Evolutionary conservation across 2,329 filamentous ascomycete species (phyloP), one percentile per base, ranked within the genome.

Genomic region (Sporothrix curviconia): DNA sequence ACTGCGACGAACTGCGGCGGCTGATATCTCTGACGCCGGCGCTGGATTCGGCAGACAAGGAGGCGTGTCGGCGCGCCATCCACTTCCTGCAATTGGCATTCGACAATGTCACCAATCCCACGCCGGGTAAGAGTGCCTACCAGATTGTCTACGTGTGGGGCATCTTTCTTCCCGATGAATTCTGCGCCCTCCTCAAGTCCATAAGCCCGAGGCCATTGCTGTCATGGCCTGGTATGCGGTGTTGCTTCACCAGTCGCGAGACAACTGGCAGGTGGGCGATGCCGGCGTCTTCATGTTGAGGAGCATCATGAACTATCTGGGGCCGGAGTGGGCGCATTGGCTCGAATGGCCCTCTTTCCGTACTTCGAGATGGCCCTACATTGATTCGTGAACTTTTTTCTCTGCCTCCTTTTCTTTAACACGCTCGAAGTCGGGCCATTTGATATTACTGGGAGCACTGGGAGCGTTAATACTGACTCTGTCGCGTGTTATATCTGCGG

Each of bases 191-290:
- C 52, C 61, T 78, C 7, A 65, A 68, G 14, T 59, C 64, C 66
- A 68, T 37, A 61, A 66, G 3, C 71, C 73, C 0, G 76, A 78
- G 61, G 75, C 74, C 1, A 56, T 74, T 24, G 66, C 67, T 1
- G 63, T 72, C 2, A 60, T 78, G 8, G 71, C 70, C 4, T 73
- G 75, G 60, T 78, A 75, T 62, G 74, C 72, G 2, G 66, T 74
- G 4, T 63, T 76, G 34, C 61, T 78, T 30, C 71, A 78, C 60
- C 62, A 64, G 17, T 64, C 62, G 17, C 64, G 66, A n/a, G 55
- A 65, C 1, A 66, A 64, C 17, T 74, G 72, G 72, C 63, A 71
- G 19, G 64, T 73, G 53, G 64, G 64, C 8, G 63, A 67, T 17
- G 60, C 67, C 3, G 70, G 71, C 4, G 56, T 61, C 50, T 67